Conservation (phyloP, 352 stramenopile genomes). For the Phytophthora vignae region DNA sequence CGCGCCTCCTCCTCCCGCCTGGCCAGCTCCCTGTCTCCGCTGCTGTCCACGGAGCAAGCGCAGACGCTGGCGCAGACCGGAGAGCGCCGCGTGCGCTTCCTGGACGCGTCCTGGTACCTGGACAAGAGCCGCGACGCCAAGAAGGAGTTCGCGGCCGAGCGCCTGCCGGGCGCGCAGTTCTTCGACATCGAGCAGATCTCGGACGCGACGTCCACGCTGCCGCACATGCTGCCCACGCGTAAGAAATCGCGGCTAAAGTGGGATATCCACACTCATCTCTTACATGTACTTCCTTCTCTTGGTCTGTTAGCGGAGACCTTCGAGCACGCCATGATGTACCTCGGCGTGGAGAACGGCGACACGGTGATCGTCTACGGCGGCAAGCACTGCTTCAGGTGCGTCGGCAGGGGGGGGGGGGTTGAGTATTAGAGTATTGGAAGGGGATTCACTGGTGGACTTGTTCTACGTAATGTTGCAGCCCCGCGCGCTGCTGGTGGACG, state of each 20-base stretch:
- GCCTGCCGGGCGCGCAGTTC: slow-evolving; percentile 86
- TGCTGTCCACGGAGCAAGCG: slow-evolving; percentile 67
- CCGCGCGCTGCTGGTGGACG: slow-evolving; percentile 88
- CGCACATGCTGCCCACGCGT: slow-evolving; percentile 86
- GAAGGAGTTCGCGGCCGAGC: slow-evolving; percentile 63
- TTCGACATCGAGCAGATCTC: slow-evolving; percentile 93
- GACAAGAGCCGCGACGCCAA: slow-evolving; percentile 76
- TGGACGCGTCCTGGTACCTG: slow-evolving; percentile 87
- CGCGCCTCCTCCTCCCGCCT: slow-evolving; percentile 5
- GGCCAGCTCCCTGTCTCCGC: slow-evolving; percentile 40
- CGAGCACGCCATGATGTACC: slow-evolving; percentile 62
- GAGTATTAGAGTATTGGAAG: background rate
- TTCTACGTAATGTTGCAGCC: slow-evolving; percentile 34
- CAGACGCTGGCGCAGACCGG: slow-evolving; percentile 41
- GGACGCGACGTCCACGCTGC: slow-evolving; percentile 74
- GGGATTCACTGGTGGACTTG: background rate
- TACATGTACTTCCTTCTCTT: too few species aligned
- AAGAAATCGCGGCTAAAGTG: background rate
- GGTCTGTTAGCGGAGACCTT: slow-evolving; percentile 61
- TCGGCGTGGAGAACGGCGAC: slow-evolving; percentile 77
- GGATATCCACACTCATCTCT: too few species aligned
- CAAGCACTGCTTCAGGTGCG: slow-evolving; percentile 82
- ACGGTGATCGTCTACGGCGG: slow-evolving; percentile 86
- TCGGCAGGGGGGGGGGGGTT: background rate
- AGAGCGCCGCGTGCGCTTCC: slow-evolving; percentile 57